Conservation (phyloP, 1,284 basidiomycete species). For the Cryptococcus jaspeensis region DNA sequence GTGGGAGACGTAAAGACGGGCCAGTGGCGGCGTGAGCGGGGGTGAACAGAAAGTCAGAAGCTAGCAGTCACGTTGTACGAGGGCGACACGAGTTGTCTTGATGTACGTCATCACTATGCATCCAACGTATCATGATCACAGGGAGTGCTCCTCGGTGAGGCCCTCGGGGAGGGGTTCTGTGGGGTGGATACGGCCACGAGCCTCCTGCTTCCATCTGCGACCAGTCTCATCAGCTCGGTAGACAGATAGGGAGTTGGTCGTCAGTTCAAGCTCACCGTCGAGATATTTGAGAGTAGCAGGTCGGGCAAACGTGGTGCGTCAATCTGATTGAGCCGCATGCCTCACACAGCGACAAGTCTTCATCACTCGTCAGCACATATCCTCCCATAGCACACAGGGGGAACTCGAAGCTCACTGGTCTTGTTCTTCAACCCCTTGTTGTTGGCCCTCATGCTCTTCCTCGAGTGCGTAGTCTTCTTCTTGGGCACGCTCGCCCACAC, state of each 20-base stretch:
- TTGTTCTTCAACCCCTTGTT: slow-evolving; percentile 96
- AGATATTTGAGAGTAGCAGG: slow-evolving; percentile 76
- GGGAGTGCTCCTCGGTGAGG: background rate
- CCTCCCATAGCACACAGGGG: background rate
- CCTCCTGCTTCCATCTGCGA: slow-evolving; percentile 22
- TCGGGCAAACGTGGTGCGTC: slow-evolving; percentile 82
- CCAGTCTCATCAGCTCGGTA: background rate
- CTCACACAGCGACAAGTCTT: slow-evolving; percentile 89
- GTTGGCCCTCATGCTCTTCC: slow-evolving; percentile 90
- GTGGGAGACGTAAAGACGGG: too few relatives aligned
- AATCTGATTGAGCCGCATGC: slow-evolving; percentile 86
- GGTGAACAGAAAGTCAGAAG: background rate
- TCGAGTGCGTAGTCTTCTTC: slow-evolving; percentile 87
- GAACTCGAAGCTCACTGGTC: slow-evolving; percentile 62
- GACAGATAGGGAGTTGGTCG: background rate
- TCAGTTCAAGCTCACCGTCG: slow-evolving; percentile 49
- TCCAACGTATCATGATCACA: background rate
- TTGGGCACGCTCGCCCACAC: slow-evolving; percentile 85
- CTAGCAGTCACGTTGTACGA: too few relatives aligned
- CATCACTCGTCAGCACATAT: background rate
- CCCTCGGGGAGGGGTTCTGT: too few relatives aligned
- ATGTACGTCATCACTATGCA: background rate
- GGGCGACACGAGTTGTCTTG: too few relatives aligned
- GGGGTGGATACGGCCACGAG: slow-evolving; percentile 2
- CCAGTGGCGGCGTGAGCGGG: too few relatives aligned